These are phyloP conservation scores for Elsinoe batatas DNA, from an alignment of 2,329 filamentous ascomycete genomes.

Conservation along the genomic window DNA sequence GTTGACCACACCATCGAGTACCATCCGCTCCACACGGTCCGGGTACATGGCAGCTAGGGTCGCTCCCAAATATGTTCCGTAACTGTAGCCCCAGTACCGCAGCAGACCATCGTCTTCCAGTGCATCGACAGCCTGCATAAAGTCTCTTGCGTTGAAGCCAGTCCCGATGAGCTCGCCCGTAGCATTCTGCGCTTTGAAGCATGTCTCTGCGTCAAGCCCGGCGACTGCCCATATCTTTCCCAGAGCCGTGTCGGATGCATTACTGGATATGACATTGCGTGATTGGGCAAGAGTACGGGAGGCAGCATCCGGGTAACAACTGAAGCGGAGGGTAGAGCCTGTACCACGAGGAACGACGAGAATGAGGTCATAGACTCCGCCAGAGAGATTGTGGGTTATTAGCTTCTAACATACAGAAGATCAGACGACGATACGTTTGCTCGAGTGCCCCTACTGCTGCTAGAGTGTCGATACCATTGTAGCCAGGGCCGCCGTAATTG, in stretches of 20 bases:
- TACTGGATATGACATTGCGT: background rate
- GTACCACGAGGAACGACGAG: slow-evolving; percentile 14
- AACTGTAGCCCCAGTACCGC: slow-evolving; percentile 41
- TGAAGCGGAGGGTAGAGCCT: slow-evolving; percentile 17
- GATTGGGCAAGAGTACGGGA: background rate
- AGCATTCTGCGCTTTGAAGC: slow-evolving; percentile 17
- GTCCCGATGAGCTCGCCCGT: slow-evolving; percentile 32
- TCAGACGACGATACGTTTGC: slow-evolving; percentile 17
- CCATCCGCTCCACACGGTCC: slow-evolving; percentile 26
- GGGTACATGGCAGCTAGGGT: slow-evolving; percentile 35
- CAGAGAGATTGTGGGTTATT: background rate
- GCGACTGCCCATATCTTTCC: slow-evolving; percentile 16
- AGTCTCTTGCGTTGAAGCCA: slow-evolving; percentile 34
- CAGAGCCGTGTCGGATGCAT: slow-evolving; percentile 15
- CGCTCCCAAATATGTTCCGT: slow-evolving; percentile 37
- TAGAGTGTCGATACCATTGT: slow-evolving; percentile 12
- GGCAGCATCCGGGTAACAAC: slow-evolving; percentile 14
- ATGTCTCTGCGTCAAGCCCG: slow-evolving; percentile 3
- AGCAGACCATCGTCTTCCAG: slow-evolving; percentile 32
- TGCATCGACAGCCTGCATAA: slow-evolving; percentile 35
- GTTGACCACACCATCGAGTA: slow-evolving; percentile 40
- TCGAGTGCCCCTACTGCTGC: background rate
- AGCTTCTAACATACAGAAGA: background rate
- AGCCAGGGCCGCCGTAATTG: slow-evolving; percentile 22
- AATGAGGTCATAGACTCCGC: background rate